Percentiles rank a stretch among this genome's conserved stretches.
Conservation (phyloP, 192 early-diverging fungal genomes). For the Backusella mclennaniae region DNA sequence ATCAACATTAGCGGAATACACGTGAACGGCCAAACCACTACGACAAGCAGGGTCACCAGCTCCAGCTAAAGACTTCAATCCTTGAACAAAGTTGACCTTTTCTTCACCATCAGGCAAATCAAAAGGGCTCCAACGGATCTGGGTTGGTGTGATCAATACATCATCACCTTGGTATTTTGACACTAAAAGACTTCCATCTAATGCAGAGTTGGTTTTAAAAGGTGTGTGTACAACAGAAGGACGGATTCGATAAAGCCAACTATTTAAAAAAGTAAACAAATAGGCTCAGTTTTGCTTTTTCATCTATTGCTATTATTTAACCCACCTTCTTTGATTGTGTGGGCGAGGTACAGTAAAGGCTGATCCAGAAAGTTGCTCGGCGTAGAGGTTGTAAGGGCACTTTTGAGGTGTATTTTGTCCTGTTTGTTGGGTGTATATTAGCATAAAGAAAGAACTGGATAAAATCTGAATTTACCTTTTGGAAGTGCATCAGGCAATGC, state of each 20-base stretch:
- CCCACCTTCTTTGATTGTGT: slow-evolving; percentile 73
- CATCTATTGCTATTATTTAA: not conserved
- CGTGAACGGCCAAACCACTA: slow-evolving; percentile 80
- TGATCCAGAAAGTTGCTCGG: slow-evolving; percentile 92
- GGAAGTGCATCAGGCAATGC: slow-evolving; percentile 83
- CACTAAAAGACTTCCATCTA: slow-evolving; percentile 42
- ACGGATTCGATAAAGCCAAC: slow-evolving; percentile 95
- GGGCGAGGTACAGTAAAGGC: slow-evolving; percentile 84
- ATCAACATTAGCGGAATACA: slow-evolving; percentile 74
- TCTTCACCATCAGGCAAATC: slow-evolving; percentile 50
- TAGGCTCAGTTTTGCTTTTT: not conserved
- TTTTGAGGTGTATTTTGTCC: slow-evolving; percentile 92
- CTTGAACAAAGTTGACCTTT: slow-evolving; percentile 78
- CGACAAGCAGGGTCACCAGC: slow-evolving; percentile 78
- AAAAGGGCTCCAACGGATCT: slow-evolving; percentile 94
- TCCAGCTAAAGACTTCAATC: slow-evolving; percentile 82
- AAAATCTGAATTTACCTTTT: slow-evolving; percentile 44
- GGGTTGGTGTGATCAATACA: slow-evolving; percentile 75
- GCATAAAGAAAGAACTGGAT: not conserved
- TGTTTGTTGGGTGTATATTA: slow-evolving; percentile 13
- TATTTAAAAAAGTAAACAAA: slow-evolving; percentile 19
- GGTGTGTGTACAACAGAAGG: slow-evolving; percentile 86
- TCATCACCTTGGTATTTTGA: slow-evolving; percentile 55
- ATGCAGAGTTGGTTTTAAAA: slow-evolving; percentile 40
- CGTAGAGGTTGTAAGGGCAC: slow-evolving; percentile 87